A percentile compares a stretch with the other conserved stretches of the same genome.
Conservation (phyloP, 2,329 filamentous ascomycete genomes). For the Fusarium citri region DNA sequence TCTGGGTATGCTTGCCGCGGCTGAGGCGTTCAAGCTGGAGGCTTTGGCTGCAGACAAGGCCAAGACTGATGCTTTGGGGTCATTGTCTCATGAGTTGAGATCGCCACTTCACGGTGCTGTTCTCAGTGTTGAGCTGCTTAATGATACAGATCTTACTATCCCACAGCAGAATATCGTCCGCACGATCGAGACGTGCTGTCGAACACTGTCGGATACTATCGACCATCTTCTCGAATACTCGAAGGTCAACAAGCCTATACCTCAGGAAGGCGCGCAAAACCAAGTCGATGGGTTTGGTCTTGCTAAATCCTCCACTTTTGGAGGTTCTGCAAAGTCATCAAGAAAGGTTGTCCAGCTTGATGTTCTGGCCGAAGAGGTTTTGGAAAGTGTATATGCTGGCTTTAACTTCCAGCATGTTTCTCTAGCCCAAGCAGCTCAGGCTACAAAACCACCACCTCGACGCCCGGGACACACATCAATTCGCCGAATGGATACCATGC, state of each 20-base stretch:
- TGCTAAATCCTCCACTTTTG: not conserved
- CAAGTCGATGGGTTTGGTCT: not conserved
- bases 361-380: constrained; percentile 58
- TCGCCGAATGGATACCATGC: constrained; percentile 51
- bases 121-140: constrained; percentile 63
- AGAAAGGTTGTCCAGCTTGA: constrained; percentile 52
- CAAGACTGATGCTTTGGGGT: constrained; percentile 69
- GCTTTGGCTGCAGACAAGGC: constrained; percentile 56
- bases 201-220: constrained; percentile 65
- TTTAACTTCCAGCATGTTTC: constrained; percentile 53
- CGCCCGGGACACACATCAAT: constrained; percentile 30
- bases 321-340: constrained; percentile 27
- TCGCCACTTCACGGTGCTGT: constrained; percentile 71
- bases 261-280: constrained; percentile 5
- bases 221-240: constrained; percentile 66
- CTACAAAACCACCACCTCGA: not conserved
- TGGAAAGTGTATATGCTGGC: constrained; percentile 61
- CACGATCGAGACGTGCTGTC: constrained; percentile 63
- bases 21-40: constrained; percentile 63
- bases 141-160: constrained; percentile 61
- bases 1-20: constrained; percentile 67
- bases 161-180: constrained; percentile 60
- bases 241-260: constrained; percentile 61
- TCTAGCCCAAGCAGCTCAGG: constrained; percentile 31
- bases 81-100: constrained; percentile 70